Conservation (phyloP, 2,329 filamentous ascomycete genomes). For the Dendryphion nanum region DNA sequence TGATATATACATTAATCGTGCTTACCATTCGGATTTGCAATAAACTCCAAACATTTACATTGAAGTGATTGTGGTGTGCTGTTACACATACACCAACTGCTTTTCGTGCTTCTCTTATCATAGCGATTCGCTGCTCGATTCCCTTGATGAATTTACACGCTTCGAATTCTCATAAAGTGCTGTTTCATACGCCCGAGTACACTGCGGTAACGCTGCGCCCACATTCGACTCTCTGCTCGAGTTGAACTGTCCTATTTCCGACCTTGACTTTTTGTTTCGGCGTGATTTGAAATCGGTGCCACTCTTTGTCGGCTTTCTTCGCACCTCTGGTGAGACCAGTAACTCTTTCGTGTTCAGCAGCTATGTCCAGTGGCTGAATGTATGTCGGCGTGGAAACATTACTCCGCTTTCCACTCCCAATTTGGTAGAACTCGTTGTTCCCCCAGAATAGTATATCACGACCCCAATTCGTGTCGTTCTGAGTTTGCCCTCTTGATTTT, state of each 20-base stretch:
- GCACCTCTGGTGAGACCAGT: slow-evolving; percentile 8
- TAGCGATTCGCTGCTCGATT: too few species aligned
- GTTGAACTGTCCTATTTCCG: slow-evolving; percentile 66
- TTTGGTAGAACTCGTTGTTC: slow-evolving; percentile 89
- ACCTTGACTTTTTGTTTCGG: slow-evolving; percentile 70
- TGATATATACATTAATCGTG: too few species aligned
- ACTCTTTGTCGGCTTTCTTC: slow-evolving; percentile 62
- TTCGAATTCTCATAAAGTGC: too few species aligned
- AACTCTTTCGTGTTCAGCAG: slow-evolving; percentile 49
- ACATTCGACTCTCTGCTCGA: slow-evolving; percentile 88
- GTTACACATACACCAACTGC: slow-evolving; percentile 1
- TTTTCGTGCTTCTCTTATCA: too few species aligned
- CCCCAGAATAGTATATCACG: slow-evolving; percentile 92
- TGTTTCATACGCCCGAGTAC: slow-evolving; percentile 60
- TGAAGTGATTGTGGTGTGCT: slow-evolving; percentile 3
- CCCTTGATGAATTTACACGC: too few species aligned
- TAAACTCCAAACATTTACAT: too few species aligned
- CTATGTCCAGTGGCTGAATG: slow-evolving; percentile 71
- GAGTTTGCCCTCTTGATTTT: slow-evolving; percentile 34
- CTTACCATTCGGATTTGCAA: too few species aligned
- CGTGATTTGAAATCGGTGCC: slow-evolving; percentile 77
- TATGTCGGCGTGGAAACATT: slow-evolving; percentile 76
- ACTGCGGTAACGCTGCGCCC: slow-evolving; percentile 79
- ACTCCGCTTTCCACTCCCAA: slow-evolving; percentile 85
- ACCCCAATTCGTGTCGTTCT: slow-evolving; percentile 81